A percentile compares a stretch with the other conserved stretches of the same genome.
phyloP scores from a whole-genome alignment of 345 rosid species.

The Odontarrhena argentea region DNA sequence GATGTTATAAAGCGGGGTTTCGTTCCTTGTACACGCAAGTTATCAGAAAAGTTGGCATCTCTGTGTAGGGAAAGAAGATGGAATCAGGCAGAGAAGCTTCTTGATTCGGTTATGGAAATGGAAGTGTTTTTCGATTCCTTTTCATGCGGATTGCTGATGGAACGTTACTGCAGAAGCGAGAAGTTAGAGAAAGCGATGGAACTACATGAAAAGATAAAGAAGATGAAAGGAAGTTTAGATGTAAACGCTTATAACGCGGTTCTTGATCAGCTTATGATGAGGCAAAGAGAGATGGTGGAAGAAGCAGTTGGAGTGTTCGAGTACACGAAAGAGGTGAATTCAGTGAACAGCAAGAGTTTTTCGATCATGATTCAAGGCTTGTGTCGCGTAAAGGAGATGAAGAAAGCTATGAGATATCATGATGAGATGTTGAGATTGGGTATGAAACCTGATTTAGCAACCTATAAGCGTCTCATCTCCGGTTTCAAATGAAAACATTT shows the following conservation, averaged over 20 bases:
- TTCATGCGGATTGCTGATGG: constrained; percentile 51
- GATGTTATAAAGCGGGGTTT: constrained; percentile 55
- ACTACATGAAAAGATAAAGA: constrained; percentile 52
- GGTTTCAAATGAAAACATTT: constrained; percentile 46
- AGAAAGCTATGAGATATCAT: constrained; percentile 69
- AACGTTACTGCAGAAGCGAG: constrained; percentile 53
- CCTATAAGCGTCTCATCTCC: constrained; percentile 61
- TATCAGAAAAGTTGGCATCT: constrained; percentile 52
- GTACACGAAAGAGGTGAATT: constrained; percentile 49
- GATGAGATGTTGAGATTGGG: constrained; percentile 74
- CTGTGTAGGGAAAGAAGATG: constrained; percentile 52
- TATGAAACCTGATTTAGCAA: constrained; percentile 56
- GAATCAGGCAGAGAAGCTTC: constrained; percentile 58
- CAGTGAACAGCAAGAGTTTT: constrained; percentile 52
- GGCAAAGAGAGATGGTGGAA: constrained; percentile 42
- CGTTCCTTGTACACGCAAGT: constrained; percentile 43
- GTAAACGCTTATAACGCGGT: constrained; percentile 52
- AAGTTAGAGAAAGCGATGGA: constrained; percentile 55
- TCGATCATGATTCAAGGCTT: constrained; percentile 52
- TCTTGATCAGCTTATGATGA: constrained; percentile 51
- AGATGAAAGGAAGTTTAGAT: constrained; percentile 53
- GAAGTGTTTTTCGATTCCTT: constrained; percentile 51
- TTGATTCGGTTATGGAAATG: constrained; percentile 54
- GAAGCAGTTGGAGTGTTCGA: constrained; percentile 55
- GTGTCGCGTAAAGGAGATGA: constrained; percentile 54